These are phyloP conservation scores for Leavenworthia alabamica DNA, from an alignment of 345 rosid species.

Conservation along the genomic window DNA sequence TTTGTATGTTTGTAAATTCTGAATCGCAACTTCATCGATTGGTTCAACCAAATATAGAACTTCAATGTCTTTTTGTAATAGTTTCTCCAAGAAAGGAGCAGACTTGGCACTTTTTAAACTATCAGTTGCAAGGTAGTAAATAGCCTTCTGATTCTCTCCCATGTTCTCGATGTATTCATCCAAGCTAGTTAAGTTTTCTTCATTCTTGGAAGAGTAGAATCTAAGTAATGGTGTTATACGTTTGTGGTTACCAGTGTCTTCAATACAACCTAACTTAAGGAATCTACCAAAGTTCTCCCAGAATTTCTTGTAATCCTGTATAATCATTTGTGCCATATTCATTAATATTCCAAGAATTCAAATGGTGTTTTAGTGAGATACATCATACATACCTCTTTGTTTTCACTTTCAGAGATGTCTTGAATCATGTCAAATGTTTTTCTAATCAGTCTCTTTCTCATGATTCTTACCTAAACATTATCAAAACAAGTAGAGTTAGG, in stretches of 20 bases:
- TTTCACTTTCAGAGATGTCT: slow-evolving; percentile 75
- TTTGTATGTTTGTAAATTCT: slow-evolving; percentile 89
- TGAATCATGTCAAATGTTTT: slow-evolving; percentile 96
- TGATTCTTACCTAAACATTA: slow-evolving; percentile 64
- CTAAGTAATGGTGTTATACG: slow-evolving; percentile 81
- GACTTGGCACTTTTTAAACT: slow-evolving; percentile 90
- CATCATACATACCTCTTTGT: slow-evolving; percentile 60
- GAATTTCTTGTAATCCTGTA: slow-evolving; percentile 95
- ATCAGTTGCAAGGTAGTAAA: slow-evolving; percentile 87
- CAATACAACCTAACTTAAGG: slow-evolving; percentile 85
- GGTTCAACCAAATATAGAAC: slow-evolving; percentile 90
- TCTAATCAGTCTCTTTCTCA: slow-evolving; percentile 96
- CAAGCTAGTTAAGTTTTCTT: slow-evolving; percentile 70
- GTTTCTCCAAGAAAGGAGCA: slow-evolving; percentile 95
- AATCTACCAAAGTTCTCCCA: slow-evolving; percentile 98
- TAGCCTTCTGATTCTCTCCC: slow-evolving; percentile 92
- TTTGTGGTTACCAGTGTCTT: slow-evolving; percentile 94
- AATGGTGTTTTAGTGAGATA: neutral
- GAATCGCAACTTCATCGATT: slow-evolving; percentile 95
- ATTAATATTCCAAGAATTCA: neutral
- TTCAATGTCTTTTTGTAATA: slow-evolving; percentile 87
- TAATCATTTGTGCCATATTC: slow-evolving; percentile 15
- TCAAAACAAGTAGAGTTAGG: neutral
- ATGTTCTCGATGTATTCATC: slow-evolving; percentile 90
- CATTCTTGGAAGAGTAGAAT: slow-evolving; percentile 77